A percentile compares a stretch with the other conserved stretches of the same genome.
phyloP scores from a whole-genome alignment of 2,329 filamentous ascomycete species.

The Talaromyces marneffei region DNA sequence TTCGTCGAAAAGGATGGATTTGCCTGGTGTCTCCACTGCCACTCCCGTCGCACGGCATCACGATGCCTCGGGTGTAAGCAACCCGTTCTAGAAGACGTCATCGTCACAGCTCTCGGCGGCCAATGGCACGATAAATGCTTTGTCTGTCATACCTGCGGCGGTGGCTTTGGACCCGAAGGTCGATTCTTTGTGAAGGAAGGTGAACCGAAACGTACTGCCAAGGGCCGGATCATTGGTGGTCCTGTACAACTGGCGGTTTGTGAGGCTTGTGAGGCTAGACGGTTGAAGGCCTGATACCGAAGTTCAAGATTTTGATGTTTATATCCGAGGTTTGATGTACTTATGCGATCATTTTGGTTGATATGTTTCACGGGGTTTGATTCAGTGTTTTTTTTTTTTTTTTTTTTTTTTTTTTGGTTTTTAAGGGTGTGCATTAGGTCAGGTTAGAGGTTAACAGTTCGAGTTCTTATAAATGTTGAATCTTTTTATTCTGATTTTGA shows the following conservation, averaged over 20 bases:
- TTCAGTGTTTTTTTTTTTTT: too few species aligned
- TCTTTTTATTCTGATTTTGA: background rate
- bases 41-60: conserved; percentile 82
- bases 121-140: conserved; percentile 97
- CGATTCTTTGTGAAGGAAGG: conserved; percentile 58
- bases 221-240: conserved; percentile 43
- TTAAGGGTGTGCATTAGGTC: background rate
- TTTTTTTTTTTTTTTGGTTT: background rate
- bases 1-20: conserved; percentile 98
- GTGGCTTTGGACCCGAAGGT: conserved; percentile 54
- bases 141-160: conserved; percentile 64
- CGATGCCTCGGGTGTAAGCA: conserved; percentile 81
- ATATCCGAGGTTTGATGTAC: background rate
- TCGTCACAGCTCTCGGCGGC: conserved; percentile 78
- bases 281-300: conserved; percentile 50
- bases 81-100: conserved; percentile 82
- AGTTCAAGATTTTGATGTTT: background rate
- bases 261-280: conserved; percentile 56
- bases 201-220: conserved; percentile 40
- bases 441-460: background rate
- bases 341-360: background rate
- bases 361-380: background rate
- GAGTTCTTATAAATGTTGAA: background rate
- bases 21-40: conserved; percentile 91
- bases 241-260: conserved; percentile 56